Conservation (phyloP, 352 stramenopile species). For the Pythium sukuiense region DNA sequence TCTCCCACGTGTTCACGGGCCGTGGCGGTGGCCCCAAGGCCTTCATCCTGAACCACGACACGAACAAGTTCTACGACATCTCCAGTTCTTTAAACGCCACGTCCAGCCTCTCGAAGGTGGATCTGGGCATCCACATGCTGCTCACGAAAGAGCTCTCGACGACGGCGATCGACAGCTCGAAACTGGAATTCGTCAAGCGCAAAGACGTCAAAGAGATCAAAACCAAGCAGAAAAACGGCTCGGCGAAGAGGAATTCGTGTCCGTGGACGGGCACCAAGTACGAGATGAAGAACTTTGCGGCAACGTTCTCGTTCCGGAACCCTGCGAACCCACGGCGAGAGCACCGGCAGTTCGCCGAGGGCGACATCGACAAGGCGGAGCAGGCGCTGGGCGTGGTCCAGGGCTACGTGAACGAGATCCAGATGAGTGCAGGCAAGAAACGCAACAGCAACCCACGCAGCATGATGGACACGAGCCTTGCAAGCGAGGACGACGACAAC, state of each 20-base stretch:
- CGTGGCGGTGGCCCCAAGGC: conserved; percentile 31
- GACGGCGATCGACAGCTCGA: conserved; percentile 51
- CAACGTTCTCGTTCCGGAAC: conserved; percentile 55
- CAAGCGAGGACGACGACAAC: conserved; percentile 25
- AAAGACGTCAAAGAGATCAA: conserved; percentile 46
- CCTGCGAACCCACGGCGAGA: conserved; percentile 52
- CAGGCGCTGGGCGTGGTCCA: conserved; percentile 52
- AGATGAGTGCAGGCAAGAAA: conserved; percentile 29
- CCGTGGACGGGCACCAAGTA: conserved; percentile 72
- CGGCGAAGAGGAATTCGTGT: conserved; percentile 34
- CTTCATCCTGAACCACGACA: conserved; percentile 64
- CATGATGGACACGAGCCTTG: conserved; percentile 39
- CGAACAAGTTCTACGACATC: conserved; percentile 65
- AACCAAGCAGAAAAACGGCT: conserved; percentile 31
- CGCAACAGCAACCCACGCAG: conserved; percentile 29
- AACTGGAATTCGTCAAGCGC: conserved; percentile 60
- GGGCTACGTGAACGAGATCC: conserved; percentile 57
- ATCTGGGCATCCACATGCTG: conserved; percentile 71
- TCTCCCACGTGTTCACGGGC: conserved; percentile 74
- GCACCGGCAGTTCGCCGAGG: conserved; percentile 37
- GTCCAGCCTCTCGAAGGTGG: conserved; percentile 60
- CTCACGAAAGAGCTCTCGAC: conserved; percentile 70
- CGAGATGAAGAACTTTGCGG: conserved; percentile 70
- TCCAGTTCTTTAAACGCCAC: conserved; percentile 47
- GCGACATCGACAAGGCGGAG: conserved; percentile 23